phyloP scores from a whole-genome alignment of 2,329 filamentous ascomycete genomes.

The Ophioceras dolichostomum region DNA sequence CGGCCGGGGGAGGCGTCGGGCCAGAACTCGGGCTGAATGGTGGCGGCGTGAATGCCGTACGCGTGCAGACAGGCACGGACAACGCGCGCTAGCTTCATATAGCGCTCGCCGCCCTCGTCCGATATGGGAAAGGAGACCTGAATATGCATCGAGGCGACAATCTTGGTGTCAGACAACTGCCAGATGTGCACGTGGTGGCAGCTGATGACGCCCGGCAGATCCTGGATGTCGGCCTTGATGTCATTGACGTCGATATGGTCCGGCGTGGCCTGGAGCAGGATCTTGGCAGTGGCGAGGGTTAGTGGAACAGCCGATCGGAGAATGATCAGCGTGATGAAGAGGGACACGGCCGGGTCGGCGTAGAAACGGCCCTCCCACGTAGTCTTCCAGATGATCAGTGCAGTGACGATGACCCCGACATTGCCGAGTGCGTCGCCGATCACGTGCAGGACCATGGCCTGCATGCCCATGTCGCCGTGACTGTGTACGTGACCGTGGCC shows the following conservation, averaged over 20 bases:
- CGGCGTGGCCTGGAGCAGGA: slow-evolving; percentile 87
- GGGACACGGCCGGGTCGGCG: slow-evolving; percentile 80
- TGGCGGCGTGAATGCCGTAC: slow-evolving; percentile 93
- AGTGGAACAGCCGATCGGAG: slow-evolving; percentile 65
- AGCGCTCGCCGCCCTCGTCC: slow-evolving; percentile 63
- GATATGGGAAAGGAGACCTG: slow-evolving; percentile 86
- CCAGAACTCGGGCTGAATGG: slow-evolving; percentile 88
- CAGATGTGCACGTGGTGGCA: slow-evolving; percentile 97
- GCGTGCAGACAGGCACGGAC: slow-evolving; percentile 83
- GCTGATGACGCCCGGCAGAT: slow-evolving; percentile 72
- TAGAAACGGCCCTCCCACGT: slow-evolving; percentile 73
- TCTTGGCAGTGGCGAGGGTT: slow-evolving; percentile 68
- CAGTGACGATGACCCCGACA: slow-evolving; percentile 72
- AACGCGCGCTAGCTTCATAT: slow-evolving; percentile 80
- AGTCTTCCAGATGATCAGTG: slow-evolving; percentile 84
- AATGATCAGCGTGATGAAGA: slow-evolving; percentile 80
- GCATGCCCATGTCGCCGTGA: slow-evolving; percentile 92
- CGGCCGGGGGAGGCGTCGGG: slow-evolving; percentile 31
- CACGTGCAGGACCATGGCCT: slow-evolving; percentile 64
- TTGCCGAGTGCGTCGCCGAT: slow-evolving; percentile 80
- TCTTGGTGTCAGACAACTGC: slow-evolving; percentile 91
- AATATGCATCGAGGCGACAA: slow-evolving; percentile 87
- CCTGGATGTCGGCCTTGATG: slow-evolving; percentile 82
- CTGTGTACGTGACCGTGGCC: slow-evolving; percentile 55
- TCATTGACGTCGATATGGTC: slow-evolving; percentile 79